Percentiles rank a stretch among this genome's conserved stretches.
phyloP scores from a whole-genome alignment of 306 rosid species.

The Castanopsis chinensis region DNA sequence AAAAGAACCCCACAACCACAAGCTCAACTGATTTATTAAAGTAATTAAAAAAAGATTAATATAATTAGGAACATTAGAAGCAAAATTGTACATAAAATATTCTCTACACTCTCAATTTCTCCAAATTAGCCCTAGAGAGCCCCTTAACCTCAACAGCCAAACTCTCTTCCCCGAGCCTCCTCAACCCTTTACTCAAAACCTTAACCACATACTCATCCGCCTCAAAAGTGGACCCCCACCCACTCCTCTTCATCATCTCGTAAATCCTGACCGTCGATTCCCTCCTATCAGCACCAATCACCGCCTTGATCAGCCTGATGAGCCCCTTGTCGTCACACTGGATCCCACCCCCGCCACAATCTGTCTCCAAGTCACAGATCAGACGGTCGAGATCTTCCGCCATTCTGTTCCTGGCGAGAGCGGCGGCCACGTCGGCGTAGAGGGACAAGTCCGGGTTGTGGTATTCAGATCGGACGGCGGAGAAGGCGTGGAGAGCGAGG shows the following conservation, averaged over 20 bases:
- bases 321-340: too few species aligned
- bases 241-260: conserved; percentile 56
- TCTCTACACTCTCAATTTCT: background rate
- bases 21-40: too few species aligned
- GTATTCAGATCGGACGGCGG: too few species aligned
- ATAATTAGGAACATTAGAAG: too few species aligned
- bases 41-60: too few species aligned
- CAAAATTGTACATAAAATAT: too few species aligned
- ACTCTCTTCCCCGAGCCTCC: conserved; percentile 46
- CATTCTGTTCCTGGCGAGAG: conserved; percentile 46
- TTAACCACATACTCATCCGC: too few species aligned
- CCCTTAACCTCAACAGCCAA: conserved; percentile 39
- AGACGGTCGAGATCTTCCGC: conserved; percentile 57
- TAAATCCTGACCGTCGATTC: conserved; percentile 81
- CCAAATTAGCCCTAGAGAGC: conserved; percentile 24
- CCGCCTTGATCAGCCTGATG: too few species aligned
- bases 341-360: background rate
- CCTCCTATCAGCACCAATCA: conserved; percentile 23
- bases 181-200: too few species aligned
- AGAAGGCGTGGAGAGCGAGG: too few species aligned
- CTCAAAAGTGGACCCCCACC: conserved; percentile 43
- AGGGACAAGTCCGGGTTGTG: too few species aligned
- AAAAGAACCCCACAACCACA: too few species aligned
- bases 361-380: conserved; percentile 47
- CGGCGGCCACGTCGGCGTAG: conserved; percentile 24